Percentiles rank a stretch among this genome's conserved stretches.
Conservation (phyloP, 768 basidiomycete species). For the Suillus bovinus region DNA sequence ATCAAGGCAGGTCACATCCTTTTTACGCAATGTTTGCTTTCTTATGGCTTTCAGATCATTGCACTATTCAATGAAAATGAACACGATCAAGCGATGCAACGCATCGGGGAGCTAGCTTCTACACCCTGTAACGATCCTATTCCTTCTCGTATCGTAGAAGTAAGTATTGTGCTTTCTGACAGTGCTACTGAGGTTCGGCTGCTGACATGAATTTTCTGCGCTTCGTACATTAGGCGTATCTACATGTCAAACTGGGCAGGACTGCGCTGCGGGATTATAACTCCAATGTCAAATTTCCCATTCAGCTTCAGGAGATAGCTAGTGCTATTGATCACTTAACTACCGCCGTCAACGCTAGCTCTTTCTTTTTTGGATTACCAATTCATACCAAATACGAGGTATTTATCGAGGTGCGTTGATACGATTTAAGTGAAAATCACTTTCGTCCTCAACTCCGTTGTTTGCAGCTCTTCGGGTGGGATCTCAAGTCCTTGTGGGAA, state of each 20-base stretch:
- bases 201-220: not conserved
- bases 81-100: not conserved
- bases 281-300: too few species aligned
- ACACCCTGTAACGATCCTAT: not conserved
- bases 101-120: not conserved
- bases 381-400: not conserved
- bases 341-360: not conserved
- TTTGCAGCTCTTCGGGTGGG: conserved; percentile 1
- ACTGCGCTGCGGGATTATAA: not conserved
- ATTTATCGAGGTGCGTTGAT: not conserved
- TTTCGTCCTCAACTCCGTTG: not conserved
- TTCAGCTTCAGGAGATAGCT: too few species aligned
- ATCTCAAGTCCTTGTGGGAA: not conserved
- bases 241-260: not conserved
- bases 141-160: not conserved
- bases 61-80: not conserved
- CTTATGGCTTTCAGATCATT: not conserved
- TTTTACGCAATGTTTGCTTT: not conserved
- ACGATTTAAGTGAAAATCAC: not conserved
- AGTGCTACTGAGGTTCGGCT: not conserved
- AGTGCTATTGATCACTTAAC: not conserved
- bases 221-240: not conserved
- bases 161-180: not conserved
- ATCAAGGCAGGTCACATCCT: not conserved
- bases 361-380: not conserved